Percentiles rank a stretch among this genome's conserved stretches.
Evolutionary conservation across 371 early-diverging fungal genomes (phyloP).

Genomic region (Apophysomyces ossiformis): DNA sequence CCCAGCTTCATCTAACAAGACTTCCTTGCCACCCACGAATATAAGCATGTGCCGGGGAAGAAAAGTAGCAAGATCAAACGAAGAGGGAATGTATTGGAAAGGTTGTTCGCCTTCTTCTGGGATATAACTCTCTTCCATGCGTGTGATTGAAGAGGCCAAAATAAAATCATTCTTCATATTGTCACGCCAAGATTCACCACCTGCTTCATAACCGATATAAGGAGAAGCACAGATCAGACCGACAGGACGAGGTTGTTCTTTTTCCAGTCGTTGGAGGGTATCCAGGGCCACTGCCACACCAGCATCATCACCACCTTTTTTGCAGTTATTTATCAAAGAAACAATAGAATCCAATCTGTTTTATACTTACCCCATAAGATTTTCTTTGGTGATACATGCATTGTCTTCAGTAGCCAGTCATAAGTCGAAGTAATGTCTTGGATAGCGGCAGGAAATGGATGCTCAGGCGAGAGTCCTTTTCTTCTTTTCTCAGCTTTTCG

Average conservation of each 20-base stretch:
- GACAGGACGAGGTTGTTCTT: slow-evolving; percentile 23
- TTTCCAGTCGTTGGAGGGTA: slow-evolving; percentile 21
- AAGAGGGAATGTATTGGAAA: slow-evolving; percentile 21
- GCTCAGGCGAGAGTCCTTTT: slow-evolving; percentile 20
- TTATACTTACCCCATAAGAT: slow-evolving; percentile 14
- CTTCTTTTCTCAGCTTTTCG: no score
- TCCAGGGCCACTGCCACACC: slow-evolving; percentile 45
- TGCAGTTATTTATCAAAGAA: background rate
- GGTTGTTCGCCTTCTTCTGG: slow-evolving; percentile 31
- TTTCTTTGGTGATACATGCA: slow-evolving; percentile 26
- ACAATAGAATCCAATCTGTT: background rate
- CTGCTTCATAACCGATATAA: slow-evolving; percentile 50
- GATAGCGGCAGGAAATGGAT: slow-evolving; percentile 37
- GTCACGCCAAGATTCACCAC: slow-evolving; percentile 43
- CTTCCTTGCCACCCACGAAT: slow-evolving; percentile 49
- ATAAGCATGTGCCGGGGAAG: slow-evolving; percentile 37
- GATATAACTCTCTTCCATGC: slow-evolving; percentile 46
- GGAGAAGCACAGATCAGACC: slow-evolving; percentile 47
- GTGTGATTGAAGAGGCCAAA: slow-evolving; percentile 32
- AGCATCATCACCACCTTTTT: slow-evolving; percentile 41
- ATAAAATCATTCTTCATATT: slow-evolving; percentile 39
- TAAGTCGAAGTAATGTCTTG: slow-evolving; percentile 36
- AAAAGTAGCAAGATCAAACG: slow-evolving; percentile 21
- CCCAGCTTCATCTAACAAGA: slow-evolving; percentile 47
- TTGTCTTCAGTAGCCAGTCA: slow-evolving; percentile 31